Evolutionary conservation across 495 filamentous ascomycete species (phyloP).

Genomic region (Elasticomyces elasticus): DNA sequence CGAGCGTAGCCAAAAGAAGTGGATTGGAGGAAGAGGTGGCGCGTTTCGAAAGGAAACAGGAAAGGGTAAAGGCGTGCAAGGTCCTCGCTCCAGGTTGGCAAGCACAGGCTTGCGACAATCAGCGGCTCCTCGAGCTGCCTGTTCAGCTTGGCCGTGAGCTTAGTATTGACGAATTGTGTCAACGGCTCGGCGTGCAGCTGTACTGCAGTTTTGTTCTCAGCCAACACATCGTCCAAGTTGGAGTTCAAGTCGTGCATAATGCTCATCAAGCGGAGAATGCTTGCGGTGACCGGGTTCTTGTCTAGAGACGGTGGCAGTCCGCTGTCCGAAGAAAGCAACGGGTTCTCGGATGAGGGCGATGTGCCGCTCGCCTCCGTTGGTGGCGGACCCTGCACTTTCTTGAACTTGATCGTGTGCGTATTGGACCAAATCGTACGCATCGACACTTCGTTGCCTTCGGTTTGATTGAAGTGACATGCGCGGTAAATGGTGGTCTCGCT

Average conservation of each 20-base stretch:
- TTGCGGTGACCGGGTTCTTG: slow-evolving; percentile 71
- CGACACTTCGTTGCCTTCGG: slow-evolving; percentile 54
- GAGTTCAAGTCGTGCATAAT: slow-evolving; percentile 90
- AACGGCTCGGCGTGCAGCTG: slow-evolving; percentile 73
- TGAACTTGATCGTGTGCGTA: slow-evolving; percentile 85
- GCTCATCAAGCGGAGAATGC: slow-evolving; percentile 79
- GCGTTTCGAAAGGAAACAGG: slow-evolving; percentile 97
- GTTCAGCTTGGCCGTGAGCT: slow-evolving; percentile 97
- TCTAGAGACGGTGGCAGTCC: slow-evolving; percentile 73
- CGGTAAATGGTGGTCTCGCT: slow-evolving; percentile 96
- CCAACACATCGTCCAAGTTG: slow-evolving; percentile 90
- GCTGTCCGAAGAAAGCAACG: slow-evolving; percentile 34
- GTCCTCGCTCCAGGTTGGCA: slow-evolving; percentile 95
- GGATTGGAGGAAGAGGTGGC: slow-evolving; percentile 93
- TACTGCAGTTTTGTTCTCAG: slow-evolving; percentile 65
- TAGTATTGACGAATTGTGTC: slow-evolving; percentile 96
- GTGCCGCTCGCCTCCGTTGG: slow-evolving; percentile 60
- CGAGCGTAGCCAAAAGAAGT: slow-evolving; percentile 97
- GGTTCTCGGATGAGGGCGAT: slow-evolving; percentile 37
- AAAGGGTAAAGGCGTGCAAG: slow-evolving; percentile 93
- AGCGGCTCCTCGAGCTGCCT: slow-evolving; percentile 95
- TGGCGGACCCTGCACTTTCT: slow-evolving; percentile 76
- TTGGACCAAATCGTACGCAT: slow-evolving; percentile 77
- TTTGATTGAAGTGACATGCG: slow-evolving; percentile 69
- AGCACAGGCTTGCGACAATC: slow-evolving; percentile 93